phyloP scores from a whole-genome alignment of 2,329 filamentous ascomycete genomes.

The Aspergillus amoenus region DNA sequence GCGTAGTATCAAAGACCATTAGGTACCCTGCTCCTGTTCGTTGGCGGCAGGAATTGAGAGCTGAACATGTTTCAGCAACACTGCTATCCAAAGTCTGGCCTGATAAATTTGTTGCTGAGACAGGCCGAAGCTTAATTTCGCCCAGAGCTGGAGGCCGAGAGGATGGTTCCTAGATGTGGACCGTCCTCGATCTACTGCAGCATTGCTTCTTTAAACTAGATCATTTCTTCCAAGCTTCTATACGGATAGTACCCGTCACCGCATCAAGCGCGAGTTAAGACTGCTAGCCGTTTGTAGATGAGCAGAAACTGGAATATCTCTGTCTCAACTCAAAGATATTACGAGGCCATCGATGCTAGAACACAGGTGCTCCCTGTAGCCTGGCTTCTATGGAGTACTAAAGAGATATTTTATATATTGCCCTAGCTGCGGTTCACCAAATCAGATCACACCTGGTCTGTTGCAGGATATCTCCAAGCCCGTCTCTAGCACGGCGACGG shows the following conservation, averaged over 20 bases:
- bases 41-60: too few species aligned
- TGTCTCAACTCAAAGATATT: slow-evolving; percentile 56
- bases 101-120: background rate
- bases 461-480: slow-evolving; percentile 49
- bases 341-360: slow-evolving; percentile 38
- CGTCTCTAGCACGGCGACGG: slow-evolving; percentile 33
- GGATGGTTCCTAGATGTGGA: background rate
- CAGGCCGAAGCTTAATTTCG: background rate
- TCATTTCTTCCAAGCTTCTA: background rate
- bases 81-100: too few species aligned
- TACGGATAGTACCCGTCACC: background rate
- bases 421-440: slow-evolving; percentile 57
- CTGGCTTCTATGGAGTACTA: slow-evolving; percentile 49
- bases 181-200: background rate
- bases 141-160: background rate
- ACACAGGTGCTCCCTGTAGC: slow-evolving; percentile 58
- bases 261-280: background rate
- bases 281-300: slow-evolving; percentile 22
- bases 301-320: slow-evolving; percentile 44
- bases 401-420: slow-evolving; percentile 60
- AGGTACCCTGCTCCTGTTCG: background rate
- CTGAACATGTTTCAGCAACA: too few species aligned
- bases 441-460: slow-evolving; percentile 58
- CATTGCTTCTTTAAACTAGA: background rate
- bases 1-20: background rate